Base-by-base conservation (phyloP, 2,329 filamentous ascomycete genomes). In the Dactylellina cionopaga region DNA sequence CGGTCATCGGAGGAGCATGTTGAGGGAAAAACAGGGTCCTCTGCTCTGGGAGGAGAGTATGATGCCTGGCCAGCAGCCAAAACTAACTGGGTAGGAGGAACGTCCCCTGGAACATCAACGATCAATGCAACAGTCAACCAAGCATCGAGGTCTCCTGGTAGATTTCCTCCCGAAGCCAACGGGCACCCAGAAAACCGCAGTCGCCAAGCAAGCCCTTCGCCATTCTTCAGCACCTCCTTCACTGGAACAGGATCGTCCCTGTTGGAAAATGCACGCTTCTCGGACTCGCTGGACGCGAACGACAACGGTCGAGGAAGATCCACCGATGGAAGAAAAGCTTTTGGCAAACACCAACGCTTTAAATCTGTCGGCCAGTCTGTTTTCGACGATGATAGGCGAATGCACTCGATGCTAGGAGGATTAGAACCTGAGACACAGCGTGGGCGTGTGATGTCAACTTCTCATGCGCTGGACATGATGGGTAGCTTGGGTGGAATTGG, bases 1-100 rank as follows among this genome's bases (percentile, higher is more conserved):
- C 22, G 15, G 5, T 13, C 27, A 22, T 10, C 31, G 60, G 68
- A 65, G 15, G 68, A 72, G 11, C 68, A 72, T 37, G 68, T 76
- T 44, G 74, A 77, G 35, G 72, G 65, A n/a, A 76, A 76, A 72
- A 75, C 76, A 72, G 75, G 76, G 24, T 76, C 75, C 15, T 75
- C 75, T 29, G 74, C 75, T 35, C 70, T 77, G 49, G 70, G 75
- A 41, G 76, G 76, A 39, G 75, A 75, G 62, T 75, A 77, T 35
- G 76, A 76, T 47, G 70, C 74, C 19, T 77, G 76, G 75, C 76
- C 70, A 29, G 44, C 51, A 43, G 60, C 44, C 65, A 77, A 71
- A 49, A 56, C 74, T 41, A 74, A 66, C 43, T 77, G 76, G 76
- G 56, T 75, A 2, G 76, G 74, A 66, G 74, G 77, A 13, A 75